These are phyloP conservation scores for Exophiala lecanii-corni DNA, from an alignment of 2,329 filamentous ascomycete genomes.

Conservation along the genomic window DNA sequence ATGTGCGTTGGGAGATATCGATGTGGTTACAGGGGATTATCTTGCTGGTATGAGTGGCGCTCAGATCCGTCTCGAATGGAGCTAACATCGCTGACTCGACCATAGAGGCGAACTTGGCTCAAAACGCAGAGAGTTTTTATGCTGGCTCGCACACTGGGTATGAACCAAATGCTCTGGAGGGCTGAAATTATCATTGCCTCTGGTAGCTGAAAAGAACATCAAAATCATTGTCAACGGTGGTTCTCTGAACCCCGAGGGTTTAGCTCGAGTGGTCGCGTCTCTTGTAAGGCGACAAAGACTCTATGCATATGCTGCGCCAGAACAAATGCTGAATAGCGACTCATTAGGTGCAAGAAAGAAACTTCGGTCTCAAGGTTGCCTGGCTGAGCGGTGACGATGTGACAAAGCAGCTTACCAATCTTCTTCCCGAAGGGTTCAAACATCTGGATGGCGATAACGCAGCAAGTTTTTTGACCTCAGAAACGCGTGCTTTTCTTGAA, in stretches of 20 bases:
- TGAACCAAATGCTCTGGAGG: not conserved
- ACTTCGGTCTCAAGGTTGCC: too few species aligned
- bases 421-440: not conserved
- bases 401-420: not conserved
- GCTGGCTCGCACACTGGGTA: not conserved
- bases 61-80: slow-evolving; percentile 28
- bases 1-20: slow-evolving; percentile 34
- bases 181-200: slow-evolving; percentile 1
- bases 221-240: slow-evolving; percentile 55
- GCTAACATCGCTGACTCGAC: not conserved
- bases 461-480: slow-evolving; percentile 47
- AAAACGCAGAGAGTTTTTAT: not conserved
- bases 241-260: slow-evolving; percentile 49
- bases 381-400: too few species aligned
- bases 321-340: too few species aligned
- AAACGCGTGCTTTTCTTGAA: slow-evolving; percentile 28
- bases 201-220: slow-evolving; percentile 45
- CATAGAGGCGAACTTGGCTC: not conserved
- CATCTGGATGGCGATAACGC: slow-evolving; percentile 49
- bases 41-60: slow-evolving; percentile 45
- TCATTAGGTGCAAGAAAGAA: too few species aligned
- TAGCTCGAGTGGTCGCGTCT: slow-evolving; percentile 39
- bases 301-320: not conserved
- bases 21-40: slow-evolving; percentile 52
- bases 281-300: slow-evolving; percentile 19